Conservation (phyloP, 306 rosid species). For the Pyrus pyrifolia region DNA sequence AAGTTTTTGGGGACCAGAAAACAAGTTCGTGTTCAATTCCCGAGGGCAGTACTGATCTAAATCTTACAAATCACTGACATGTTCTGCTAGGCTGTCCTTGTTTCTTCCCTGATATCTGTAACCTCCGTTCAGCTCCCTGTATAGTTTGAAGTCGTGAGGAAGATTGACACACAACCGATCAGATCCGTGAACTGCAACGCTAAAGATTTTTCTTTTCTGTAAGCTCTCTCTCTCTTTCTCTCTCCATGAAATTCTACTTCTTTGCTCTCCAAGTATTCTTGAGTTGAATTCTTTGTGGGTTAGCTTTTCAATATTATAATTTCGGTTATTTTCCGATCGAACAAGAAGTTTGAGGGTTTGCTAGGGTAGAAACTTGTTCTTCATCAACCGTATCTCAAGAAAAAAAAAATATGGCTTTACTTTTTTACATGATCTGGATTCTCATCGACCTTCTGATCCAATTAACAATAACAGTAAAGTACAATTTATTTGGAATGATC, state of each 20-base stretch:
- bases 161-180: not conserved
- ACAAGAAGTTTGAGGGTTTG: not conserved
- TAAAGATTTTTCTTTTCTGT: constrained; percentile 26
- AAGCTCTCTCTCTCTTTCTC: constrained; percentile 20
- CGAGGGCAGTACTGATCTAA: constrained; percentile 17
- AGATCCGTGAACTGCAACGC: constrained; percentile 22
- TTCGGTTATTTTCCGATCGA: too few species aligned
- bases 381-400: not conserved
- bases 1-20: constrained; percentile 15
- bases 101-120: constrained; percentile 21
- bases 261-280: not conserved
- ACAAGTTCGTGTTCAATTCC: constrained; percentile 34
- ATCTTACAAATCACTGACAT: not conserved
- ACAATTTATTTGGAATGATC: not conserved
- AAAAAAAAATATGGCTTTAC: not conserved
- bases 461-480: not conserved
- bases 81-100: constrained; percentile 21
- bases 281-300: not conserved
- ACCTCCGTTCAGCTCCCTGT: not conserved
- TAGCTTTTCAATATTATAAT: not conserved
- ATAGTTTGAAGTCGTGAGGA: not conserved
- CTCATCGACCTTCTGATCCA: not conserved
- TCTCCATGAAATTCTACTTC: not conserved
- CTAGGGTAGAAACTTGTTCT: not conserved
- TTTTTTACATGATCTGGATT: not conserved